Conservation (phyloP, 495 filamentous ascomycete genomes). For the Talaromyces proteolyticus region DNA sequence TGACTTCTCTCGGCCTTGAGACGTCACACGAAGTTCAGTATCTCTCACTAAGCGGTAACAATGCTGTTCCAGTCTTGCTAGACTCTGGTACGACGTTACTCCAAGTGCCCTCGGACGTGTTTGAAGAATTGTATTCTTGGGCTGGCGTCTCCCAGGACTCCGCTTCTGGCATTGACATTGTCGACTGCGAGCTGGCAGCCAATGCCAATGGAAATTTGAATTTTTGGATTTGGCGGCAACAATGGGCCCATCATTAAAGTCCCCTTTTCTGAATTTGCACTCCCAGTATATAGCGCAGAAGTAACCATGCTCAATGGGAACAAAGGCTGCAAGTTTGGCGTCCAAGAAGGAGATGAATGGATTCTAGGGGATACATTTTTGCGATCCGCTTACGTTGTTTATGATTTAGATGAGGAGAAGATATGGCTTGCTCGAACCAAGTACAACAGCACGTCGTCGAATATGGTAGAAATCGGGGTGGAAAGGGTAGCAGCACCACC, state of each 20-base stretch:
- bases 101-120: slow-evolving; percentile 9
- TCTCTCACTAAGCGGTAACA: slow-evolving; percentile 38
- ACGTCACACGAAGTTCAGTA: slow-evolving; percentile 12
- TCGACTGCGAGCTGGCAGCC: slow-evolving; percentile 56
- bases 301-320: slow-evolving; percentile 7
- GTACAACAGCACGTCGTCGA: slow-evolving; percentile 40
- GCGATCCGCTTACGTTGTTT: slow-evolving; percentile 70
- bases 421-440: slow-evolving; percentile 65
- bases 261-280: slow-evolving; percentile 58
- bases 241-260: slow-evolving; percentile 50
- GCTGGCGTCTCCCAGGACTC: slow-evolving; percentile 42
- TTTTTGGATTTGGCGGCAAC: slow-evolving; percentile 45
- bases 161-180: slow-evolving; percentile 44
- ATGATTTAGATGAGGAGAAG: slow-evolving; percentile 64
- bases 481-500: background rate
- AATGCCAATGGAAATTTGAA: slow-evolving; percentile 39
- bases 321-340: slow-evolving; percentile 7
- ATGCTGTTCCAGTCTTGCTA: slow-evolving; percentile 45
- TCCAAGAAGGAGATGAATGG: slow-evolving; percentile 30
- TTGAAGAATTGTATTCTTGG: slow-evolving; percentile 6
- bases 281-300: slow-evolving; percentile 24
- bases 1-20: slow-evolving; percentile 39
- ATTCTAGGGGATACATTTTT: slow-evolving; percentile 66
- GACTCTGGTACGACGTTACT: slow-evolving; percentile 16
- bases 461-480: background rate